Percentiles rank a stretch among this genome's conserved stretches.
Evolutionary conservation across 1,139 yeast species (phyloP).

Genomic region (Diutina siamensis): DNA sequence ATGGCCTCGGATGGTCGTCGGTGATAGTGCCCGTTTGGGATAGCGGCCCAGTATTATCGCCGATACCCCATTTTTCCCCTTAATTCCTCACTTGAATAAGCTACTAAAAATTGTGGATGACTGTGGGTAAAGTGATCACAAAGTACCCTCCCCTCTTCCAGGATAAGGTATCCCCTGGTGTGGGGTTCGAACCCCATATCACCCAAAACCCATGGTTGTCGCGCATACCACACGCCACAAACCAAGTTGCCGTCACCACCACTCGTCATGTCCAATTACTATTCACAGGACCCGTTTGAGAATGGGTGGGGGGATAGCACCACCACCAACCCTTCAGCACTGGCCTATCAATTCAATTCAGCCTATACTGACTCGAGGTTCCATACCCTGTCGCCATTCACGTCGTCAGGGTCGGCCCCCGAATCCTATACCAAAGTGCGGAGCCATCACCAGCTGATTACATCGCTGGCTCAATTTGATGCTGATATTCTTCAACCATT

Average conservation of each 20-base stretch:
- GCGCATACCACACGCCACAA: too few relatives aligned
- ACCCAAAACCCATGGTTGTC: too few relatives aligned
- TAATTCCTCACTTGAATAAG: too few relatives aligned
- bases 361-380: neutral
- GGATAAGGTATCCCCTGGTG: too few relatives aligned
- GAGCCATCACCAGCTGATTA: slow-evolving; percentile 11
- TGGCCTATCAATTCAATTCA: neutral
- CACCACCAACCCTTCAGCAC: neutral
- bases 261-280: slow-evolving; percentile 1
- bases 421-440: slow-evolving; percentile 8
- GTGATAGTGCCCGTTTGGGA: too few relatives aligned
- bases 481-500: slow-evolving; percentile 18
- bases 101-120: too few relatives aligned
- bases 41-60: too few relatives aligned
- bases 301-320: slow-evolving; percentile 25
- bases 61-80: too few relatives aligned
- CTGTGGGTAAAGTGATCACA: too few relatives aligned
- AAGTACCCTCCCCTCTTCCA: too few relatives aligned
- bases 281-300: slow-evolving; percentile 25
- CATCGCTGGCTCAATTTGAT: slow-evolving; percentile 23
- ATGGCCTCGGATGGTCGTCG: too few relatives aligned
- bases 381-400: neutral
- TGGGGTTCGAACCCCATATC: too few relatives aligned
- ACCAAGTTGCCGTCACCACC: neutral
- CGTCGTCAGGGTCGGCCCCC: slow-evolving; percentile 8